Evolutionary conservation across 495 filamentous ascomycete genomes (phyloP).

Genomic region (Neurospora tetrasperma): DNA sequence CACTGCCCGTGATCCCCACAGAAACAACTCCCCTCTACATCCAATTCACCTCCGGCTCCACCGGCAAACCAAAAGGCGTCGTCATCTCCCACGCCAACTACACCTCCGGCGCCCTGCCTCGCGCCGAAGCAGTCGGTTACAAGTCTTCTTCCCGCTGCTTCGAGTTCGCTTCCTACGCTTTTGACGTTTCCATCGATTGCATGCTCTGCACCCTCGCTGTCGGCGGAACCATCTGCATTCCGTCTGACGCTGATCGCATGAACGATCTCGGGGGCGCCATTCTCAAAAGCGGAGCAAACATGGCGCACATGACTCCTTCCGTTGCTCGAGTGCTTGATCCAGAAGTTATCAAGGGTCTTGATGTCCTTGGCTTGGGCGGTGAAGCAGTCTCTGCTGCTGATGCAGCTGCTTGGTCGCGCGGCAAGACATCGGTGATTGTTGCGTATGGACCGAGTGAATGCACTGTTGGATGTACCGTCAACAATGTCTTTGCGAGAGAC

Average conservation of each 20-base stretch:
- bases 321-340: slow-evolving; percentile 41
- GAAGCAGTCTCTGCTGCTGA: slow-evolving; percentile 31
- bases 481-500: slow-evolving; percentile 23
- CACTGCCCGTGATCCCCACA: slow-evolving; percentile 14
- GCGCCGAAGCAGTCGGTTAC: slow-evolving; percentile 30
- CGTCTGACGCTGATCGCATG: slow-evolving; percentile 39
- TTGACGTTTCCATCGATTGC: slow-evolving; percentile 42
- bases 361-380: slow-evolving; percentile 32
- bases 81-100: slow-evolving; percentile 33
- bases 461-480: slow-evolving; percentile 38
- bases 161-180: slow-evolving; percentile 43
- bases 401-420: slow-evolving; percentile 25
- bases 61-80: slow-evolving; percentile 38
- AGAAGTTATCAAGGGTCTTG: slow-evolving; percentile 25
- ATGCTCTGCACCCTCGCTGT: slow-evolving; percentile 39
- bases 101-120: slow-evolving; percentile 31
- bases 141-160: slow-evolving; percentile 29
- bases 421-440: slow-evolving; percentile 35
- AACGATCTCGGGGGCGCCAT: slow-evolving; percentile 34
- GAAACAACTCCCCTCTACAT: slow-evolving; percentile 27
- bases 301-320: slow-evolving; percentile 43
- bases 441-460: slow-evolving; percentile 51
- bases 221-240: slow-evolving; percentile 57
- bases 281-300: slow-evolving; percentile 26
- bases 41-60: slow-evolving; percentile 40